Evolutionary conservation across 331 rosid genomes (phyloP).

Genomic region (Dryas integrifolia): DNA sequence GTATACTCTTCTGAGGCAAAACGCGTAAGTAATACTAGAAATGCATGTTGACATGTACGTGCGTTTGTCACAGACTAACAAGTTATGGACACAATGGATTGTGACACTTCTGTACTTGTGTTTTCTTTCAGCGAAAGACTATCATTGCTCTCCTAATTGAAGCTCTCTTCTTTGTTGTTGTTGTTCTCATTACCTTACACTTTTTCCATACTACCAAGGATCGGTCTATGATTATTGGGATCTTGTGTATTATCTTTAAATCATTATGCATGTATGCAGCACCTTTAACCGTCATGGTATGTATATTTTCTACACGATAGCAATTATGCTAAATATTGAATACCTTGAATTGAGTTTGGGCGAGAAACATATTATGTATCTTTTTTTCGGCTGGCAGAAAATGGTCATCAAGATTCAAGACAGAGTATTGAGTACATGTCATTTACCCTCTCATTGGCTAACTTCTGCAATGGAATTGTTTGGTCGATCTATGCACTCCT

Average conservation of each 20-base stretch:
- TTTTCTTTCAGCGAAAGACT: constrained; percentile 50
- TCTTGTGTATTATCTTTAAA: constrained; percentile 49
- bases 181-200: constrained; percentile 25
- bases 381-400: constrained; percentile 29
- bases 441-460: constrained; percentile 55
- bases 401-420: constrained; percentile 50
- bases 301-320: background rate
- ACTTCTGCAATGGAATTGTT: constrained; percentile 44
- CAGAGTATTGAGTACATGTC: constrained; percentile 79
- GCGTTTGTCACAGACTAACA: too few species aligned
- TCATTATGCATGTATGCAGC: constrained; percentile 60
- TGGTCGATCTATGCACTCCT: constrained; percentile 57
- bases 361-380: too few species aligned
- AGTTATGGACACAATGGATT: too few species aligned
- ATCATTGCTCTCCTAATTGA: constrained; percentile 30
- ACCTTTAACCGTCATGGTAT: constrained; percentile 74
- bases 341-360: background rate
- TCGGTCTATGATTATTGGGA: constrained; percentile 45
- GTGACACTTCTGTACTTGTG: too few species aligned
- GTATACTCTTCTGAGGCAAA: constrained; percentile 25
- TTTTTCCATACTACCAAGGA: constrained; percentile 19
- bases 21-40: constrained; percentile 31
- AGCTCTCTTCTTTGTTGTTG: constrained; percentile 22
- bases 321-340: background rate
- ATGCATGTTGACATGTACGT: constrained; percentile 25